A percentile compares a stretch with the other conserved stretches of the same genome.
phyloP scores from a whole-genome alignment of 805 yeast species.

The Tetrapisispora fleetii region DNA sequence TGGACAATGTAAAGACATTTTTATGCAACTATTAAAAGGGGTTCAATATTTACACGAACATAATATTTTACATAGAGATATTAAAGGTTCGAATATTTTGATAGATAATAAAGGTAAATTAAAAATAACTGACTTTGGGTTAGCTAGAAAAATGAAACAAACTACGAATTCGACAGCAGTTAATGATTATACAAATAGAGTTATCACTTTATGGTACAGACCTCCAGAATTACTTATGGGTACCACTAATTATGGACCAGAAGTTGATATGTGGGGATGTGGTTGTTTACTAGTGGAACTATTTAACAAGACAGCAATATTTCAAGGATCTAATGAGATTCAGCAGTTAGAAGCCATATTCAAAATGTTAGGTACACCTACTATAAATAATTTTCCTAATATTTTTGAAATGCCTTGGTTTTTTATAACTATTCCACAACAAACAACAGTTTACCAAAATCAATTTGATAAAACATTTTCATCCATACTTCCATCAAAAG shows the following conservation, averaged over 20 bases:
- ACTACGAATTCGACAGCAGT: not conserved
- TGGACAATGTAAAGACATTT: slow-evolving; percentile 57
- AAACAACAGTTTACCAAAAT: not conserved
- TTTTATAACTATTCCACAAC: slow-evolving; percentile 61
- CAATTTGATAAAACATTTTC: slow-evolving; percentile 36
- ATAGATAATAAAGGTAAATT: slow-evolving; percentile 52
- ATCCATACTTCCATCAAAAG: slow-evolving; percentile 35
- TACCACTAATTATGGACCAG: slow-evolving; percentile 79
- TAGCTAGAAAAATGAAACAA: slow-evolving; percentile 63
- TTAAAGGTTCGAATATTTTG: slow-evolving; percentile 70
- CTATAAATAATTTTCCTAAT: slow-evolving; percentile 62
- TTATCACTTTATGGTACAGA: slow-evolving; percentile 93
- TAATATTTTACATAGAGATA: slow-evolving; percentile 68
- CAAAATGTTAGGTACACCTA: slow-evolving; percentile 82
- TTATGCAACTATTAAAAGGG: slow-evolving; percentile 58
- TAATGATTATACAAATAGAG: slow-evolving; percentile 81
- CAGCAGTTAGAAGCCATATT: slow-evolving; percentile 72
- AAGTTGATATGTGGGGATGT: slow-evolving; percentile 94
- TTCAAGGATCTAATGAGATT: slow-evolving; percentile 84
- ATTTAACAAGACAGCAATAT: slow-evolving; percentile 62
- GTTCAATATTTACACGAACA: slow-evolving; percentile 58
- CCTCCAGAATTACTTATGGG: slow-evolving; percentile 93
- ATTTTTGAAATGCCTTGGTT: slow-evolving; percentile 85
- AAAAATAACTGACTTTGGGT: slow-evolving; percentile 74
- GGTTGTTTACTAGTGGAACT: slow-evolving; percentile 86